These are phyloP conservation scores for Cryptococcus floricola DNA, from an alignment of 1,284 basidiomycete genomes.

Conservation along the genomic window DNA sequence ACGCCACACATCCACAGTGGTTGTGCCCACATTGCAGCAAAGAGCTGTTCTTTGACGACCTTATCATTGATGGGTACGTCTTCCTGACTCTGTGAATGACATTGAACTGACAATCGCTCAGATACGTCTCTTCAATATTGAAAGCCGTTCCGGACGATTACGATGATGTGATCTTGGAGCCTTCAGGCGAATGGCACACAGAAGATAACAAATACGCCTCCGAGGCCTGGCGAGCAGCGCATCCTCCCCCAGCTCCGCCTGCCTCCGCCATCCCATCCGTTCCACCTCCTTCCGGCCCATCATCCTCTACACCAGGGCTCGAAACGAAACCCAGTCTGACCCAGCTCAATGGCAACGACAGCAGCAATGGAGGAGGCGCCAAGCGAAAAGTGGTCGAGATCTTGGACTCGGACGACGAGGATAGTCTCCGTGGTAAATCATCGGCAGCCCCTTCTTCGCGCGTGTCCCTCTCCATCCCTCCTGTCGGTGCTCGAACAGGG, in stretches of 20 bases:
- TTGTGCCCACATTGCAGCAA: constrained; percentile 92
- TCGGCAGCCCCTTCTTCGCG: constrained; percentile 4
- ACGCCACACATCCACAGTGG: constrained; percentile 96
- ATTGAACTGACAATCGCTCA: constrained; percentile 8
- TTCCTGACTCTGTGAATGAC: no score
- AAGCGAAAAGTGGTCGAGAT: constrained; percentile 58
- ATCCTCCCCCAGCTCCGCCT: constrained; percentile 43
- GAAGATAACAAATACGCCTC: constrained; percentile 79
- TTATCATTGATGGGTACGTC: constrained; percentile 85
- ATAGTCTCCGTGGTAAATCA: not conserved
- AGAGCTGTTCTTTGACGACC: constrained; percentile 68
- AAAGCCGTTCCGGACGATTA: constrained; percentile 60
- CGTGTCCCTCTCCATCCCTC: constrained; percentile 7
- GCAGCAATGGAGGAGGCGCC: constrained; percentile 8
- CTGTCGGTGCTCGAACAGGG: constrained; percentile 2
- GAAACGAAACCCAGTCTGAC: constrained; percentile 2
- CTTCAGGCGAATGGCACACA: constrained; percentile 94
- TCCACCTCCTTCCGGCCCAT: not conserved
- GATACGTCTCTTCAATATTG: constrained; percentile 32
- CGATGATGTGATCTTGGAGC: constrained; percentile 89
- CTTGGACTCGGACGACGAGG: constrained; percentile 71
- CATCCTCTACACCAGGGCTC: not conserved
- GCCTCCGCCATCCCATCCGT: constrained; percentile 4
- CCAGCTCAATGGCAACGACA: not conserved
- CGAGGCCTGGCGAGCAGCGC: constrained; percentile 60